phyloP scores from a whole-genome alignment of 2,329 filamentous ascomycete genomes.

The Exophiala bonariae region DNA sequence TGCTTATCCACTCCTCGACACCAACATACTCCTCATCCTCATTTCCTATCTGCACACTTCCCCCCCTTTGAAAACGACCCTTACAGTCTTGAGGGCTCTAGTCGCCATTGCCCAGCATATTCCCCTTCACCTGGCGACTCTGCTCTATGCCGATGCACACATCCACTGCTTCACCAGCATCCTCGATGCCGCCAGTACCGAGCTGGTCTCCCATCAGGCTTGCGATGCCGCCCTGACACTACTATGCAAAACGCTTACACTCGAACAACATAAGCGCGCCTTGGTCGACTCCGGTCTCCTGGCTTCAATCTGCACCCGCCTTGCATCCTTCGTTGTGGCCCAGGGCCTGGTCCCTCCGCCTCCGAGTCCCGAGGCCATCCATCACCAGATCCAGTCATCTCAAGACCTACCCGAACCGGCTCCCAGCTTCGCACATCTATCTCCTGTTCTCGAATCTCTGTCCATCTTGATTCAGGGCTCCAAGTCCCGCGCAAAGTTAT shows the following conservation, averaged over 20 bases:
- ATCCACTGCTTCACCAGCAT: constrained; percentile 66
- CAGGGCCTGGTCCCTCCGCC: constrained; percentile 68
- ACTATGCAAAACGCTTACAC: constrained; percentile 64
- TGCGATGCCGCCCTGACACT: constrained; percentile 44
- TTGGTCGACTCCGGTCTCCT: constrained; percentile 73
- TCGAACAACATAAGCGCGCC: constrained; percentile 69
- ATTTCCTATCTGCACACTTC: constrained; percentile 65
- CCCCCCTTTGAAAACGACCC: constrained; percentile 65
- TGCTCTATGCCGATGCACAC: constrained; percentile 39
- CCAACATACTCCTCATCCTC: constrained; percentile 68
- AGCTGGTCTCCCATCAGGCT: constrained; percentile 23
- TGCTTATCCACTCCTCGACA: constrained; percentile 70
- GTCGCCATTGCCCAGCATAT: constrained; percentile 70
- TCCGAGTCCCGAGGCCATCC: constrained; percentile 57
- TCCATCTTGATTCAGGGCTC: constrained; percentile 76
- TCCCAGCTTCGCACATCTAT: constrained; percentile 59
- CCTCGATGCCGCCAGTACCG: constrained; percentile 56
- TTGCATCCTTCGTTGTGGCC: constrained; percentile 67
- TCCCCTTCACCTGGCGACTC: constrained; percentile 59
- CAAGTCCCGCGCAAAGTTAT: constrained; percentile 71
- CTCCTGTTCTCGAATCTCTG: constrained; percentile 74
- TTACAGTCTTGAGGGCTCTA: constrained; percentile 73
- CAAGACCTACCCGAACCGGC: constrained; percentile 64
- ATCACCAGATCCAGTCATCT: constrained; percentile 55
- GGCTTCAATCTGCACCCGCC: constrained; percentile 71